Base-by-base conservation (phyloP, 768 basidiomycete genomes). In the Boletellus ananiceps region DNA sequence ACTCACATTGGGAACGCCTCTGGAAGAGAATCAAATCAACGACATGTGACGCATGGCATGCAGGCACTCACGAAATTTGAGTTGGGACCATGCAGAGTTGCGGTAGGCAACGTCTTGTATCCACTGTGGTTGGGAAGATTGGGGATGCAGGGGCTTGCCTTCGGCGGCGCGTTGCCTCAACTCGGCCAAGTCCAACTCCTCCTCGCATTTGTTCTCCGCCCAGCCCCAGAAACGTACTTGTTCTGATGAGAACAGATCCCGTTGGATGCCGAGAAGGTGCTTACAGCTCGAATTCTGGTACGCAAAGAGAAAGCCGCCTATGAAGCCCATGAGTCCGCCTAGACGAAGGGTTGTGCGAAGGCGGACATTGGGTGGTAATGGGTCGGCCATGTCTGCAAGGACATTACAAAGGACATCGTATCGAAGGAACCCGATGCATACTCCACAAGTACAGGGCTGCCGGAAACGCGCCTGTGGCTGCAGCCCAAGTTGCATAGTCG, bases 211-310 rank as follows among this genome's bases (percentile, higher is more conserved):
- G 70, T 95, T 95, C 70, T 95, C 92, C 6, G 81, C 72, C 92
- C 91, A 94, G 44, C 92, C 92, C 90, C 89, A 93, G 75, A 95
- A 90, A n/a, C 92, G 91, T 64, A 81, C 89, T 92, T 61, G 42
- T 40, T 39, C 33, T 58, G 52, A 47, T 58, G 38, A 41, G 64
- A 46, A 29, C 36, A 41, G 34, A 19, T 49, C 25, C 46, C 53
- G 34, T 43, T 50, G 14, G 25, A 47, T 16, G 44, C 49, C 54
- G 54, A 46, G 31, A 23, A 16, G 8, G 39, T 32, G 38, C 90
- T 68, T 63, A 95, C 93, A 74, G 61, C 85, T 87, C 31, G 90
- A 92, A 47, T 86, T 77, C 70, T 94, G 91, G 71, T 98, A 98
- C 8, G 94, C 91, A 46, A 95, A 65, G 62, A 97, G 67, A 79